Base-by-base conservation (phyloP, 2,329 filamentous ascomycete species). In the Colletotrichum abscissum region DNA sequence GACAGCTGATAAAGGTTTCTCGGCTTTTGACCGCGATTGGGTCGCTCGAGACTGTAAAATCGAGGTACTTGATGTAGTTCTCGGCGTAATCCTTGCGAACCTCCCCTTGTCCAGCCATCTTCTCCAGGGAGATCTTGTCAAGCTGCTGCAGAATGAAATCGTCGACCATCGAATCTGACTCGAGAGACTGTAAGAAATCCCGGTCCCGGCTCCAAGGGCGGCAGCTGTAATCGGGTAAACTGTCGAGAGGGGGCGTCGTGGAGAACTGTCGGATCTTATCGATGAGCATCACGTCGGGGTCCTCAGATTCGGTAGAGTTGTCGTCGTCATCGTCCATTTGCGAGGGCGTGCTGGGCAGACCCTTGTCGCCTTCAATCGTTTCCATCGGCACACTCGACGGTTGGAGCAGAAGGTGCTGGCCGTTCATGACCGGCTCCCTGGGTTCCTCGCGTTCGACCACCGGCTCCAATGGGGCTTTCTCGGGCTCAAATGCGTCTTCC, bases 31-130 rank as follows among this genome's bases (percentile, higher is more conserved):
- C 79, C 1, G 89, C 89, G 9, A 85, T 83, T 2, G 88, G 87
- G 59, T 91, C 89, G 71, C 86, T 84, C 1, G 89, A 91, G 73
- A 85, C 80, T 8, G 89, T 91, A 72, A 89, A 91, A 9, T 86
- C 81, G 4, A 91, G 82, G 73, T 91, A 91, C 1, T 79, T 78
- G 49, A 85, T 80, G 73, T 91, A 91, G 9, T 85, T 87, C 1
- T 80, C 80, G 0, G 82, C 79, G 73, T 91, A 91, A 2, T 79
- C 75, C 52, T 83, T 78, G 62, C 82, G 85, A 46, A 80, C 78
- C 7, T 80, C 78, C 0, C 81, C 79, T 73, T 89, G 86, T 42
- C 85, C 82, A 0, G 78, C 76, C 2, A 77, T 73, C 33, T 83
- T 82, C 14, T 82, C 78, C 3, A 82, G 76, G 24, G 83, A 80